These are phyloP conservation scores for Leucocoprinus leucothites DNA, from an alignment of 768 basidiomycete species.

Conservation along the genomic window DNA sequence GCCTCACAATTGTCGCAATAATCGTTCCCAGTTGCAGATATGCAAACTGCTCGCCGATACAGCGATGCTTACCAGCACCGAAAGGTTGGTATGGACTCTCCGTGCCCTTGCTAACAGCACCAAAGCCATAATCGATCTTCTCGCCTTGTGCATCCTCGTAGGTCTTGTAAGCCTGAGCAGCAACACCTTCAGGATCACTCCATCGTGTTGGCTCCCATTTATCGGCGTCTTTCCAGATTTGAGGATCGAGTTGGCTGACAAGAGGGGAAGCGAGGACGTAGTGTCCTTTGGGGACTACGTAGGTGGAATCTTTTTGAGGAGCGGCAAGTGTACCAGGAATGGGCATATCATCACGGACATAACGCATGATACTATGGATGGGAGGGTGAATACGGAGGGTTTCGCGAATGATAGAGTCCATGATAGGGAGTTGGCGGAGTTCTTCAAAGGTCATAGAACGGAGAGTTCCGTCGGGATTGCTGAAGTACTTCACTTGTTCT, in stretches of 20 bases:
- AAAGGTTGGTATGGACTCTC: conserved; percentile 97
- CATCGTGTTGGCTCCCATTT: conserved; percentile 83
- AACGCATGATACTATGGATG: conserved; percentile 93
- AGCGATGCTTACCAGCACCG: conserved; percentile 93
- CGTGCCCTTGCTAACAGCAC: conserved; percentile 93
- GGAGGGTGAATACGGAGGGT: conserved; percentile 93
- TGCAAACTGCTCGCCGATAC: conserved; percentile 95
- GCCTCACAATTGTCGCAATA: conserved; percentile 73
- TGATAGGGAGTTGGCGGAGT: conserved; percentile 73
- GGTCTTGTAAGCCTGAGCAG: conserved; percentile 70
- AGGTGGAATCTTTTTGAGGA: conserved; percentile 68
- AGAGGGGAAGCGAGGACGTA: conserved; percentile 88
- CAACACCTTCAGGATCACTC: conserved; percentile 81
- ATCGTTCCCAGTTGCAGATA: conserved; percentile 90
- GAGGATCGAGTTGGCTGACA: conserved; percentile 83
- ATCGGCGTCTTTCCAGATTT: conserved; percentile 70
- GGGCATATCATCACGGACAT: conserved; percentile 81
- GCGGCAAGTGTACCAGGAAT: conserved; percentile 80
- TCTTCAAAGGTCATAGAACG: conserved; percentile 84
- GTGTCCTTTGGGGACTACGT: conserved; percentile 87
- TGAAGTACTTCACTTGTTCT: conserved; percentile 85
- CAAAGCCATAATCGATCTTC: conserved; percentile 96
- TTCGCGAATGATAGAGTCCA: conserved; percentile 91
- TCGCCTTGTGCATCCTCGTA: conserved; percentile 78
- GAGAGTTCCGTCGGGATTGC: conserved; percentile 75